A percentile compares a stretch with the other conserved stretches of the same genome.
phyloP scores from a whole-genome alignment of 2,329 filamentous ascomycete species.

The Sporothrix phasma region DNA sequence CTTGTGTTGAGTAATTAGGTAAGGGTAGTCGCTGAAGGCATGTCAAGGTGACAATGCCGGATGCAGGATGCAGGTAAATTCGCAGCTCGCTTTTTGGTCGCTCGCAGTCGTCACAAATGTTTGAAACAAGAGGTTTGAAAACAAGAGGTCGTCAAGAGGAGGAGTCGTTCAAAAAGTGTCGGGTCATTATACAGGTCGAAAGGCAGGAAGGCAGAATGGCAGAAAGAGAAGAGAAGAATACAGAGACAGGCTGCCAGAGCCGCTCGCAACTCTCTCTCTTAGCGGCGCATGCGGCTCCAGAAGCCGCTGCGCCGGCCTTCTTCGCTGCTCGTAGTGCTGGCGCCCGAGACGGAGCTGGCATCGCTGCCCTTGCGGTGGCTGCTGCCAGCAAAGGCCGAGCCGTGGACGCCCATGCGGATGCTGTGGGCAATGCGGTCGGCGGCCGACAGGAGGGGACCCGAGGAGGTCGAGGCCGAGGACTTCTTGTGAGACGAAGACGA shows the following conservation, averaged over 20 bases:
- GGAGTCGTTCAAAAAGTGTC: not conserved
- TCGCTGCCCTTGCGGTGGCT: conserved; percentile 25
- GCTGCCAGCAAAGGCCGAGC: not conserved
- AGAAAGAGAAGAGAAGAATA: not conserved
- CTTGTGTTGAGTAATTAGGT: not conserved
- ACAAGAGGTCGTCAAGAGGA: too few species aligned
- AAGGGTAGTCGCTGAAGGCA: not conserved
- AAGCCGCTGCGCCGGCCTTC: conserved; percentile 24
- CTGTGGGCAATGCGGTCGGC: conserved; percentile 10
- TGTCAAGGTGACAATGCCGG: not conserved
- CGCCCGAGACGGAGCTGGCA: conserved; percentile 21
- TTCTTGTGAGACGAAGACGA: conserved; percentile 12
- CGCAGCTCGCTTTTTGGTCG: not conserved
- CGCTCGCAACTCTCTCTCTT: not conserved
- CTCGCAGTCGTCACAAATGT: not conserved
- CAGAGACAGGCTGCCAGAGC: not conserved
- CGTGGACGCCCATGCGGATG: not conserved
- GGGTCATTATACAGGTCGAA: not conserved
- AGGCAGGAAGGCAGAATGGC: not conserved
- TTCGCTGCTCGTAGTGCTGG: conserved; percentile 20
- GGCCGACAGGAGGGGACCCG: conserved; percentile 7
- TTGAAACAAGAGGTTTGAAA: too few species aligned
- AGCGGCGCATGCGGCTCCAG: conserved; percentile 31
- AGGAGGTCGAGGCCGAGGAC: not conserved
- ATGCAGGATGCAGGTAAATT: not conserved